Base-by-base conservation (phyloP, 345 rosid genomes). In the Brassica rapa region DNA sequence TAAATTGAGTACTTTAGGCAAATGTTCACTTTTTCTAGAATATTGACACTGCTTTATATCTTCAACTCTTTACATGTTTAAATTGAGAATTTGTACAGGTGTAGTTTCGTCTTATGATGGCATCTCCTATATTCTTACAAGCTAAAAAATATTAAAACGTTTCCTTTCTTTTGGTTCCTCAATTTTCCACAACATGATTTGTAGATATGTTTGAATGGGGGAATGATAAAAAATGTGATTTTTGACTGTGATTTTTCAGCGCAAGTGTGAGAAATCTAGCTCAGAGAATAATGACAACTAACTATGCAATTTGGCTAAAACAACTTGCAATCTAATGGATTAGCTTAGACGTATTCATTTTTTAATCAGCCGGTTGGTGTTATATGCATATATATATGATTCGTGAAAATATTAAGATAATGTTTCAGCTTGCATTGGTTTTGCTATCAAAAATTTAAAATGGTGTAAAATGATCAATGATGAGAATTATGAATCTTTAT, bases 101-200 rank as follows among this genome's bases (percentile, higher is more conserved):
- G 46, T 39, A 56, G 4, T 56, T 53, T 57, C 66, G 27, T 62
- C 43, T 24, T 66, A 37, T 56, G 4, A 24, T 10, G 43, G 66
- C 55, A 56, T 59, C 72, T 59, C 25, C 23, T 23, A 35, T 74
- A 66, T 66, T 65, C 72, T 24, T 33, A 39, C 14, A 66, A 64
- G 15, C 63, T 63, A 51, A 56, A 56, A 21, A 37, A 10, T 23
- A 56, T 66, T 37, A 66, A 66, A 55, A 49, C 14, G 19, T 75
- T 55, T 19, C 37, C 51, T 64, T 64, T 74, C 32, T 53, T 5
- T 41, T 75, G 41, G 43, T 67, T 55, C 67, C 72, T 35, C 49
- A 16, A 64, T 65, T 55, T 74, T 74, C 25, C 62, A 56, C 55
- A 53, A 55, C 71, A 74, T 37, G 53, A 65, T 21, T 73, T 46